phyloP scores from a whole-genome alignment of 345 rosid species.

The Populus nigra region DNA sequence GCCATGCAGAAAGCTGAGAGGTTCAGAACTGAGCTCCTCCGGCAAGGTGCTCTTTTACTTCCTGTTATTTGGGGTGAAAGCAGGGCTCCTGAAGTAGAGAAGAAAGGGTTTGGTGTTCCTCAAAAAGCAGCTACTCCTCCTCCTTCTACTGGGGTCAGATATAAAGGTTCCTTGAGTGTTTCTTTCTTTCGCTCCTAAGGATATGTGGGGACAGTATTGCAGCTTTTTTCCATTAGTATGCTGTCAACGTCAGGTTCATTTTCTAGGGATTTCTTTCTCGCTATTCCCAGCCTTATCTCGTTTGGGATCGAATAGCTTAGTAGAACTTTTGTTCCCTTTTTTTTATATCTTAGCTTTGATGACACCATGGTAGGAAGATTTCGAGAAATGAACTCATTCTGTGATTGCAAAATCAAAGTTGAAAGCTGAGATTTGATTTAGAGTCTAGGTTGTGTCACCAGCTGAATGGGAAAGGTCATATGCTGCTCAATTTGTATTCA shows the following conservation, averaged over 20 bases:
- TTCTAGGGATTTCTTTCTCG: neutral
- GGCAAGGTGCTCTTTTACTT: slow-evolving; percentile 81
- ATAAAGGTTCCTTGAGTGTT: neutral
- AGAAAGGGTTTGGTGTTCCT: slow-evolving; percentile 80
- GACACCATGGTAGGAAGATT: slow-evolving; percentile 65
- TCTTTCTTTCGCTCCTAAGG: neutral
- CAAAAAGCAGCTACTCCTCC: slow-evolving; percentile 57
- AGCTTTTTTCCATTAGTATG: neutral
- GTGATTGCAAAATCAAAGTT: slow-evolving; percentile 73
- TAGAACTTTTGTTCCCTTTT: neutral
- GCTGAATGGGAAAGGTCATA: slow-evolving; percentile 87
- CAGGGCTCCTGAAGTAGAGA: slow-evolving; percentile 49
- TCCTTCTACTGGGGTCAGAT: slow-evolving; percentile 82
- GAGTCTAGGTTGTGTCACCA: slow-evolving; percentile 67
- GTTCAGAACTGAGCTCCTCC: slow-evolving; percentile 83
- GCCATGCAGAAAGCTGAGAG: slow-evolving; percentile 80
- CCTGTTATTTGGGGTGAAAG: slow-evolving; percentile 85
- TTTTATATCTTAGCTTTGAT: slow-evolving; percentile 17
- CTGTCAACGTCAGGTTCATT: neutral
- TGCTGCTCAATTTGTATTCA: slow-evolving; percentile 20
- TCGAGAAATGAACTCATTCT: slow-evolving; percentile 78
- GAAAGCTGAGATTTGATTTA: slow-evolving; percentile 84
- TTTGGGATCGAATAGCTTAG: neutral
- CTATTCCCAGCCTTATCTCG: neutral
- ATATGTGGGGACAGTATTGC: neutral